Evolutionary conservation across 768 basidiomycete genomes (phyloP).

Genomic region (Psilocybe sp.): DNA sequence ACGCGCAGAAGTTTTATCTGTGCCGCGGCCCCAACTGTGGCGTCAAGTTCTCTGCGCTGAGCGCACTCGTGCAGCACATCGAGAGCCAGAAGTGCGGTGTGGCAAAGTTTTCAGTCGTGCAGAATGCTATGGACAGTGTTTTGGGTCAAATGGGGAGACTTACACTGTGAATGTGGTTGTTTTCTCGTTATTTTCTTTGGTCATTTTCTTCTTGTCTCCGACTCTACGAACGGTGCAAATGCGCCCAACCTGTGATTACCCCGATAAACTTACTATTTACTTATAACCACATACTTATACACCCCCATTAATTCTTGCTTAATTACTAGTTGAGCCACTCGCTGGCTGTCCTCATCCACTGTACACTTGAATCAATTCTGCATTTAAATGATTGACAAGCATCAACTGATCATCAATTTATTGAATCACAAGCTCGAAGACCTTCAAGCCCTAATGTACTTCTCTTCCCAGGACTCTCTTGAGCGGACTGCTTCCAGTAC

Average conservation of each 20-base stretch:
- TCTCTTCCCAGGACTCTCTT: no score
- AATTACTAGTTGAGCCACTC: no score
- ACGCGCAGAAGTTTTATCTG: conserved; percentile 48
- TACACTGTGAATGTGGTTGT: conserved; percentile 2
- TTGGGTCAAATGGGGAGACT: conserved; percentile 18
- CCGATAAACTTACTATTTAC: background rate
- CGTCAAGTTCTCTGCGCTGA: conserved; percentile 45
- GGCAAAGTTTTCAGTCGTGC: conserved; percentile 39
- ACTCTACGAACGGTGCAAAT: background rate
- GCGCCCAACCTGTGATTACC: background rate
- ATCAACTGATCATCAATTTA: no score
- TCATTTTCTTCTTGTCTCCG: background rate
- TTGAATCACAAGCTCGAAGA: no score
- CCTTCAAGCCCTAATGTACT: no score
- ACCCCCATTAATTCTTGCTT: no score
- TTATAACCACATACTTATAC: no score
- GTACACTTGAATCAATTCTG: no score
- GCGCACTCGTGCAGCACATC: conserved; percentile 61
- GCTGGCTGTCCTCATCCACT: no score
- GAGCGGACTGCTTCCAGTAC: no score
- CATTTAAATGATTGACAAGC: no score
- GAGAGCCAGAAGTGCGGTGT: conserved; percentile 64
- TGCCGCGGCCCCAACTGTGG: conserved; percentile 51
- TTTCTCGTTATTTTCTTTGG: no score
- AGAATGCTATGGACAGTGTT: conserved; percentile 18